phyloP scores from a whole-genome alignment of 306 rosid genomes.

The Prunus davidiana region DNA sequence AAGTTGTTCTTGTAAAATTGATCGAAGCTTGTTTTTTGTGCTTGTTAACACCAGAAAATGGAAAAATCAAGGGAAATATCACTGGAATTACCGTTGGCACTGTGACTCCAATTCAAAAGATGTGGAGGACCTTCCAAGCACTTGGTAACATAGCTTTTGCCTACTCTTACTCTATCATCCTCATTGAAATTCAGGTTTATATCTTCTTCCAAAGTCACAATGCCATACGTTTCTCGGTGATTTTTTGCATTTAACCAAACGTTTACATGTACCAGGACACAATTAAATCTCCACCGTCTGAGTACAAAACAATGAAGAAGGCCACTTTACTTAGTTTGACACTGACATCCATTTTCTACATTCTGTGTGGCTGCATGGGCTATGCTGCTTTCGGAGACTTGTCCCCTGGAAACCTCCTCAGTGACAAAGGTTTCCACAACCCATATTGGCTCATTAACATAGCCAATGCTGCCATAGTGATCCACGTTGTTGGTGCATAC shows the following conservation, averaged over 20 bases:
- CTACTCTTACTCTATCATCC: constrained; percentile 75
- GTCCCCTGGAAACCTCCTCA: constrained; percentile 66
- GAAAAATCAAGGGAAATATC: constrained; percentile 47
- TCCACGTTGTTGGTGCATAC: constrained; percentile 77
- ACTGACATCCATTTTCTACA: constrained; percentile 61
- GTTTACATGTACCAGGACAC: constrained; percentile 51
- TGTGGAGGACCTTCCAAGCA: constrained; percentile 81
- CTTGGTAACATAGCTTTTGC: constrained; percentile 91
- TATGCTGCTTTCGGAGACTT: constrained; percentile 64
- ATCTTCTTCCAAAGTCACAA: neutral
- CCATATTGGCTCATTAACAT: constrained; percentile 72
- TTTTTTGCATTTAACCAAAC: neutral
- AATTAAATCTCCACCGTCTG: constrained; percentile 56
- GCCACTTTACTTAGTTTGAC: constrained; percentile 43
- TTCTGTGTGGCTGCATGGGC: constrained; percentile 69
- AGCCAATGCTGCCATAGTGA: constrained; percentile 66
- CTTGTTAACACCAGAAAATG: constrained; percentile 33
- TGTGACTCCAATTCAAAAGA: constrained; percentile 58
- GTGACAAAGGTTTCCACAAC: constrained; percentile 52
- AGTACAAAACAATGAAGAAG: constrained; percentile 58
- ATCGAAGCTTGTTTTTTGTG: constrained; percentile 2
- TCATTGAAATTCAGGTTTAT: constrained; percentile 82
- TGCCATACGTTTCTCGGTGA: neutral
- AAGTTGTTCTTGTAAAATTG: neutral
- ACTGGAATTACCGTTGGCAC: constrained; percentile 54